Evolutionary conservation across 2,329 filamentous ascomycete genomes (phyloP), one percentile per base, ranked within the genome.

Genomic region (Cercospora sp.): DNA sequence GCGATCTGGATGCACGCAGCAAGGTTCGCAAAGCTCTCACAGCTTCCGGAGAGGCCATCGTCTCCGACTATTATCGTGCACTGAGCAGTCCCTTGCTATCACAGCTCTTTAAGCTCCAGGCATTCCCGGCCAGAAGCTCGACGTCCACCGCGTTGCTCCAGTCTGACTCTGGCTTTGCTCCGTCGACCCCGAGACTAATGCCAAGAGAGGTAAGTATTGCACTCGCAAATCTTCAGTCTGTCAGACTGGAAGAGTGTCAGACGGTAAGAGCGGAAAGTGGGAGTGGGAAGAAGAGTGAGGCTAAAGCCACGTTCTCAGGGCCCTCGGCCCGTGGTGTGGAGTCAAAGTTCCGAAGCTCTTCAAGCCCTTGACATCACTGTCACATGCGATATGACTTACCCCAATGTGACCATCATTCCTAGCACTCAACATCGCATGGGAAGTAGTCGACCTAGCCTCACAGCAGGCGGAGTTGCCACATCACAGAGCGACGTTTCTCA

Each of bases 21-120:
- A 75, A 45, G 59, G 71, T 75, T 60, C 72, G 69, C 40, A 76
- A 64, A 61, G 71, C 74, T 60, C 66, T 61, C 18, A 68, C 63
- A 28, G 72, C 72, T 67, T 73, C 73, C 18, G 42, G 26, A 13
- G 73, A 74, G 16, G 74, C 73, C 74, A 76, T 75, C 28, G 9
- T 33, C 20, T 18, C 18, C 62, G 23, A 64, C 51, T 40, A 10
- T 45, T 40, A 16, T 57, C 62, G 31, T 26, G 31, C 42, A 40
- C 30, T 23, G 33, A 66, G 65, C 65, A 31, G 30, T 66, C 51
- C 48, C 65, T 66, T 33, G 60, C 45, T 48, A 16, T 30, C 60
- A 9, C 48, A 66, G 65, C 65, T 66, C 30, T 53, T 59, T 42
- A 45, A 62, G 40, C 60, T 63, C 65, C 62, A 63, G 62, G 45